phyloP scores from a whole-genome alignment of 176 grass and related monocot genomes.

The Carex littledalei region DNA sequence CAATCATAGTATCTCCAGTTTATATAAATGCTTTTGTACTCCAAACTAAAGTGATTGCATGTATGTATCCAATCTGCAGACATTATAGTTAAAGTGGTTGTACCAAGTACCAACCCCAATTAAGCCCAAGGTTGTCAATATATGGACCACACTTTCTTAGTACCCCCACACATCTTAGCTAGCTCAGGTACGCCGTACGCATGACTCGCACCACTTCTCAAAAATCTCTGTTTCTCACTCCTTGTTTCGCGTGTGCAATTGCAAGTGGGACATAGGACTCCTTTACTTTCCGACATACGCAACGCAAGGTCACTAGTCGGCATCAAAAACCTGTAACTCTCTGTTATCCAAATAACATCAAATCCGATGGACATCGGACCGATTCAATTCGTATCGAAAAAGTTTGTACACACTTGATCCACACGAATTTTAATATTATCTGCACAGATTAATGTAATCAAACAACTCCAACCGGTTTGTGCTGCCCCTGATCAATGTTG shows the following conservation, averaged over 20 bases:
- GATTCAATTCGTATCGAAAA: no score
- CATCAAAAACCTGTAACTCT: background rate
- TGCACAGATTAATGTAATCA: no score
- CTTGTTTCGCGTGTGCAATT: background rate
- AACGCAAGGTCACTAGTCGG: background rate
- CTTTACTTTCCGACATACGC: background rate
- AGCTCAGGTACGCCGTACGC: background rate
- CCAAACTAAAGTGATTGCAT: background rate
- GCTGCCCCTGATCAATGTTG: no score
- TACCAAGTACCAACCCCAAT: constrained; percentile 10
- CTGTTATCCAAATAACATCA: background rate
- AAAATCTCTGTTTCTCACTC: background rate
- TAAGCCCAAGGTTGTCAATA: background rate
- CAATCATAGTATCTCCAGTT: background rate
- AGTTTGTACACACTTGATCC: no score
- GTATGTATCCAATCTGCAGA: background rate
- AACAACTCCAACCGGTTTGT: no score
- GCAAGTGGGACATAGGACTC: background rate
- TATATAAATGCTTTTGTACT: background rate
- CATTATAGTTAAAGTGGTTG: constrained; percentile 4
- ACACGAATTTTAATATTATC: no score
- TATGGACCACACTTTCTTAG: background rate
- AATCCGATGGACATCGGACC: background rate
- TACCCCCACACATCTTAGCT: background rate
- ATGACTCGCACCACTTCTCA: background rate